These are phyloP conservation scores for Suillus bovinus DNA, from an alignment of 768 basidiomycete genomes.

Conservation along the genomic window DNA sequence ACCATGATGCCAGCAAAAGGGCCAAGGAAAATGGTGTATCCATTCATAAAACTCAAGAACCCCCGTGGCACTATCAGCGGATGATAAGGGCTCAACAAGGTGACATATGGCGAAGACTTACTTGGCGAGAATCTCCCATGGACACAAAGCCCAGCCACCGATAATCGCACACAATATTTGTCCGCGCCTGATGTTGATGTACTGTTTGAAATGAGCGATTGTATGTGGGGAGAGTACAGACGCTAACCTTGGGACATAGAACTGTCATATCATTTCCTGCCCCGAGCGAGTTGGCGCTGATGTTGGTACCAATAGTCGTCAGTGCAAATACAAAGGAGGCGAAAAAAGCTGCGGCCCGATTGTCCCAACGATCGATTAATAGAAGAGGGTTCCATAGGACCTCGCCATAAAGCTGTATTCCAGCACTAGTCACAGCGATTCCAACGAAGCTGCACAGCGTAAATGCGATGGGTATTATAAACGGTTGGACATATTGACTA, in stretches of 20 bases:
- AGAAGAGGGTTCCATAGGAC: constrained; percentile 74
- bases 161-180: constrained; percentile 30
- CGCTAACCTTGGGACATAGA: constrained; percentile 53
- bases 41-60: constrained; percentile 79
- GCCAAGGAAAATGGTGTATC: constrained; percentile 84
- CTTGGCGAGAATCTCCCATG: constrained; percentile 78
- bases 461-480: constrained; percentile 80
- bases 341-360: constrained; percentile 85
- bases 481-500: constrained; percentile 72
- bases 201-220: constrained; percentile 14
- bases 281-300: constrained; percentile 74
- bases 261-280: constrained; percentile 87
- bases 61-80: constrained; percentile 48
- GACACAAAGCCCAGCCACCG: constrained; percentile 78
- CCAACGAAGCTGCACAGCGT: constrained; percentile 77
- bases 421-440: constrained; percentile 78
- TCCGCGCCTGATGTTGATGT: constrained; percentile 31
- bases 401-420: constrained; percentile 66
- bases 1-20: constrained; percentile 82
- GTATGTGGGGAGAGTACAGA: not conserved
- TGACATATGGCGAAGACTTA: constrained; percentile 9
- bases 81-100: not conserved
- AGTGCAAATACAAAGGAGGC: constrained; percentile 70
- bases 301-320: constrained; percentile 70
- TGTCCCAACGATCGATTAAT: constrained; percentile 81